phyloP scores from a whole-genome alignment of 768 basidiomycete genomes.

The Russula abietina region DNA sequence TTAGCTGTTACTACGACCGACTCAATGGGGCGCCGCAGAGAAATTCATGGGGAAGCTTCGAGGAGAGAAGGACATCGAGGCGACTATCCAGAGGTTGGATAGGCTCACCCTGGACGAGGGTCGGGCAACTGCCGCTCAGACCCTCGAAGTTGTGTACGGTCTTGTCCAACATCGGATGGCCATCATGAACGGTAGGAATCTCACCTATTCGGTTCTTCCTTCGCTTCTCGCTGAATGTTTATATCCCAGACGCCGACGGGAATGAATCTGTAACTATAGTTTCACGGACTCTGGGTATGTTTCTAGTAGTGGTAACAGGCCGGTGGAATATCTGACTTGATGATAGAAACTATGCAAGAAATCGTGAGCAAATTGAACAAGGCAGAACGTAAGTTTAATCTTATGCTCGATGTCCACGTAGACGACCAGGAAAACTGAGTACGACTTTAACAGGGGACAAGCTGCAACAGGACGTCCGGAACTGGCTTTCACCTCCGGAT shows the following conservation, averaged over 20 bases:
- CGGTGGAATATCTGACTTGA: background rate
- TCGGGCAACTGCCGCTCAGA: too few species aligned
- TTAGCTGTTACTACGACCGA: background rate
- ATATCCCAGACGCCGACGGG: background rate
- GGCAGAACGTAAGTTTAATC: background rate
- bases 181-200: background rate
- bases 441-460: background rate
- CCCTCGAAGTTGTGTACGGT: background rate
- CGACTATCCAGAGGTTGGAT: too few species aligned
- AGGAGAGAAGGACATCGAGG: too few species aligned
- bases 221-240: background rate
- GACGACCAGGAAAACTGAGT: background rate
- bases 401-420: too few species aligned
- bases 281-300: background rate
- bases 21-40: background rate
- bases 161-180: background rate
- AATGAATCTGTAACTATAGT: background rate
- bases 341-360: background rate
- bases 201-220: background rate
- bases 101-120: too few species aligned
- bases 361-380: background rate
- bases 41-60: constrained; percentile 5
- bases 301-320: background rate
- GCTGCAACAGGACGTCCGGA: background rate
- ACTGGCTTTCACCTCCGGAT: constrained; percentile 13